Base-by-base conservation (phyloP, 2,329 filamentous ascomycete genomes). In the Trichoderma afroharzianum region DNA sequence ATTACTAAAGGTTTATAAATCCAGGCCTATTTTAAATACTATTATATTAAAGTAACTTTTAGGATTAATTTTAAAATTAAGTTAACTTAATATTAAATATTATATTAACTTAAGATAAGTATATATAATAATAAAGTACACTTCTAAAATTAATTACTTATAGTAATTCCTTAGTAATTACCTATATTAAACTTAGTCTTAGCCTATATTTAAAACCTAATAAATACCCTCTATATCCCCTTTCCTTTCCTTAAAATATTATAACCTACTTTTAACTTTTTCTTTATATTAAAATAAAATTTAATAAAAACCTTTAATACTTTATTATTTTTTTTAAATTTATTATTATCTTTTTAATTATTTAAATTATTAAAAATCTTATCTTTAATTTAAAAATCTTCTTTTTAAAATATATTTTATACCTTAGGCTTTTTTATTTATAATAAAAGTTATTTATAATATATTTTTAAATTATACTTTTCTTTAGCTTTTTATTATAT, bases 321-420 rank as follows among this genome's bases (percentile, higher is more conserved):
- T 58, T 72, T 21, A 63, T 72, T 63, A 15, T 50, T 24, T 72
- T 72, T 39, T 72, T 72, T 70, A n/a, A 66, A 6, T 64, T 72
- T 70, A 61, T 70, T 32, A 15, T 43, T 24, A 8, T 67, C 6
- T 64, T 61, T 30, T 55, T 72, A 33, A 15, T 62, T 28, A 11
- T 70, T 36, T 72, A n/a, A 61, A 47, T 18, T 12, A 26, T 70
- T n/a, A 63, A 66, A 24, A 30, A 66, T 14, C 53, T 72, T 6
- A 24, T 72, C 18, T 67, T 39, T 4, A 70, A 67, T 32, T 53
- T 50, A 12, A 28, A 30, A 33, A 50, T 72, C n/a, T 72, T 66
- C 24, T 72, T 55, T 30, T 59, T 32, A 18, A 64, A 47, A 18
- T 32, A 72, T 21, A 63, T 72, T 28, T 24, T 43, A 15, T 72